Percentiles rank a stretch among this genome's conserved stretches.
Conservation (phyloP, 768 basidiomycete species). For the Psilocybe subaeruginosa region DNA sequence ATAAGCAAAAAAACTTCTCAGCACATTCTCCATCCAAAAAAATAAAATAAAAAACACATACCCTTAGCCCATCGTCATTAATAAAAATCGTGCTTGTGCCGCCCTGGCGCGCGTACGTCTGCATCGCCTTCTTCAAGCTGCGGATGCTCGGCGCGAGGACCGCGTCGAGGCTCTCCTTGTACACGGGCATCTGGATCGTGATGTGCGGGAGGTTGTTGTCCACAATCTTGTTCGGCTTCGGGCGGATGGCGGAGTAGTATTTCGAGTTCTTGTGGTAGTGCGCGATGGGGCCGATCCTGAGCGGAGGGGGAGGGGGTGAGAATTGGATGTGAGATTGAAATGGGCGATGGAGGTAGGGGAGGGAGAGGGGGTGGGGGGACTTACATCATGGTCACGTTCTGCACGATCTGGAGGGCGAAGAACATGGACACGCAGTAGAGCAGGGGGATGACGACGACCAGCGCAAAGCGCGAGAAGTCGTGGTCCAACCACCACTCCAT, state of each 20-base stretch:
- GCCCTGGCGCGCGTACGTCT: slow-evolving; percentile 85
- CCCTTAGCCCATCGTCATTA: slow-evolving; percentile 75
- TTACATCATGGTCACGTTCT: slow-evolving; percentile 66
- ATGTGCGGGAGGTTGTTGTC: slow-evolving; percentile 72
- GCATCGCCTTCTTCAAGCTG: slow-evolving; percentile 81
- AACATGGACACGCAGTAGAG: slow-evolving; percentile 84
- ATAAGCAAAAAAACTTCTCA: background rate
- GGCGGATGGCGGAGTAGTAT: slow-evolving; percentile 75
- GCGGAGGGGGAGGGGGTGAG: background rate
- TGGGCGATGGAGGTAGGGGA: too few species aligned
- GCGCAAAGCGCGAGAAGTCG: slow-evolving; percentile 59
- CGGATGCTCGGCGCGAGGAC: slow-evolving; percentile 75
- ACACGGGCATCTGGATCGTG: slow-evolving; percentile 85
- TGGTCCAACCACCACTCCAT: slow-evolving; percentile 72
- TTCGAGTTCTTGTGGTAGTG: slow-evolving; percentile 78
- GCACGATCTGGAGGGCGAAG: slow-evolving; percentile 73
- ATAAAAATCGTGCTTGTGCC: slow-evolving; percentile 78
- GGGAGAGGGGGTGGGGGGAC: background rate
- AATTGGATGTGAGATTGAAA: too few species aligned
- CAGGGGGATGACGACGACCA: slow-evolving; percentile 62
- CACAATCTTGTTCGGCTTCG: slow-evolving; percentile 45
- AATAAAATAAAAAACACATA: slow-evolving; percentile 29
- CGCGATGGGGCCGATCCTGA: slow-evolving; percentile 72
- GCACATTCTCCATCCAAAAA: background rate
- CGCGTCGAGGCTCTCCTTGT: slow-evolving; percentile 74